Evolutionary conservation across 139 green algal species (phyloP).

Genomic region (Volvox reticuliferus): DNA sequence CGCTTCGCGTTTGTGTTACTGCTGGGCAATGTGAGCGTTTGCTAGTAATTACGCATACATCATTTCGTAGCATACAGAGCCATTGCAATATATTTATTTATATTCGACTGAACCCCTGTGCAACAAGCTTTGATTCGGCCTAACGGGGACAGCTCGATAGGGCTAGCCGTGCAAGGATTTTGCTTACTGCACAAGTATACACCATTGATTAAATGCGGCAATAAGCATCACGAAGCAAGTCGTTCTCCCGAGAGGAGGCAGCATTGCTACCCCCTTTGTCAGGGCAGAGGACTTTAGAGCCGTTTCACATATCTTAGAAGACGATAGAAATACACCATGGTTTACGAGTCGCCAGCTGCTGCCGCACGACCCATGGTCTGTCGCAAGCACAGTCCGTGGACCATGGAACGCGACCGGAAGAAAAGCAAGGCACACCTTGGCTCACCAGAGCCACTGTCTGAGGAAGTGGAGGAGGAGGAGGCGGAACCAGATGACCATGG

Average conservation of each 20-base stretch:
- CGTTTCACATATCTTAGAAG: not conserved
- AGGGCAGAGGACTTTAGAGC: not conserved
- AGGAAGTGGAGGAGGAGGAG: slow-evolving; percentile 31
- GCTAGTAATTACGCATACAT: too few relatives aligned
- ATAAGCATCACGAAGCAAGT: not conserved
- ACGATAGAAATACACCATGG: slow-evolving; percentile 1
- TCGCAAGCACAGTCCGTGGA: slow-evolving; percentile 40
- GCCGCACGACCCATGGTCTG: not conserved
- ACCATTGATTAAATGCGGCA: not conserved
- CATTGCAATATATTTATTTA: not conserved
- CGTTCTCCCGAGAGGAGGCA: not conserved
- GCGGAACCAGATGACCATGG: not conserved
- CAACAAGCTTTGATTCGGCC: not conserved
- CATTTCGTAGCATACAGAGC: too few relatives aligned
- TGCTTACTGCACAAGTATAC: not conserved
- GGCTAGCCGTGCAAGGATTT: not conserved
- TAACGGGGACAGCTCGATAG: not conserved
- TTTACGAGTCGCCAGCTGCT: slow-evolving; percentile 30
- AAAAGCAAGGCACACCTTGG: not conserved
- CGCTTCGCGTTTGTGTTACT: not conserved
- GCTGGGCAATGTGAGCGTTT: not conserved
- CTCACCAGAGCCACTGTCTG: slow-evolving; percentile 20
- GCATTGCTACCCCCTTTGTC: not conserved
- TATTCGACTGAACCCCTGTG: not conserved
- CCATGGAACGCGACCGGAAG: not conserved